Percentiles rank a stretch among this genome's conserved stretches.
phyloP scores from a whole-genome alignment of 306 rosid genomes.

The Acacia melanoxylon region DNA sequence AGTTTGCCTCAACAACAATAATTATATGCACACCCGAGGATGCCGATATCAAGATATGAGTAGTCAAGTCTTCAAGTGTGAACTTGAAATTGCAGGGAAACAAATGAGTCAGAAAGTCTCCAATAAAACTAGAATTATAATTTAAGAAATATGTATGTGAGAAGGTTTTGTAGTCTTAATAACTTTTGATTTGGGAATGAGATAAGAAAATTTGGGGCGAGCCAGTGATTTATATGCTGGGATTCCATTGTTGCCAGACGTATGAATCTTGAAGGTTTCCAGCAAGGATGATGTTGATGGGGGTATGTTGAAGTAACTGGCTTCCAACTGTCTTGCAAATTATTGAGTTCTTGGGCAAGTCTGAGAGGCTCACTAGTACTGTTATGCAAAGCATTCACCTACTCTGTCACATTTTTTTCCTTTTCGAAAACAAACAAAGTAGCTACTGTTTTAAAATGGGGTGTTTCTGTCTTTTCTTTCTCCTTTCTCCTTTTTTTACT shows the following conservation, averaged over 20 bases:
- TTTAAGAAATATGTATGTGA: background rate
- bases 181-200: background rate
- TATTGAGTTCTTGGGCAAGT: constrained; percentile 8
- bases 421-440: constrained; percentile 25
- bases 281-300: constrained; percentile 42
- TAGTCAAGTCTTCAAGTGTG: background rate
- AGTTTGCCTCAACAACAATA: background rate
- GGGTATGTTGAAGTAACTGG: constrained; percentile 32
- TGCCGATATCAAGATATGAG: background rate
- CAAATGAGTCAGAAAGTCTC: background rate
- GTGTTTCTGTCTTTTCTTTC: background rate
- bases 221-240: constrained; percentile 12
- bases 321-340: constrained; percentile 52
- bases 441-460: constrained; percentile 31
- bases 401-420: constrained; percentile 23
- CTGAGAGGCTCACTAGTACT: background rate
- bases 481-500: constrained; percentile 1
- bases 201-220: background rate
- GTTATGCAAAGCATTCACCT: constrained; percentile 28
- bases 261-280: constrained; percentile 32
- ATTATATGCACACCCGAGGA: background rate
- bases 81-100: background rate
- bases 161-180: background rate
- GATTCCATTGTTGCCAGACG: constrained; percentile 15
- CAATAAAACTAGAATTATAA: background rate